Conservation (phyloP, 2,329 filamentous ascomycete species). For the Plectosphaerella plurivora region DNA sequence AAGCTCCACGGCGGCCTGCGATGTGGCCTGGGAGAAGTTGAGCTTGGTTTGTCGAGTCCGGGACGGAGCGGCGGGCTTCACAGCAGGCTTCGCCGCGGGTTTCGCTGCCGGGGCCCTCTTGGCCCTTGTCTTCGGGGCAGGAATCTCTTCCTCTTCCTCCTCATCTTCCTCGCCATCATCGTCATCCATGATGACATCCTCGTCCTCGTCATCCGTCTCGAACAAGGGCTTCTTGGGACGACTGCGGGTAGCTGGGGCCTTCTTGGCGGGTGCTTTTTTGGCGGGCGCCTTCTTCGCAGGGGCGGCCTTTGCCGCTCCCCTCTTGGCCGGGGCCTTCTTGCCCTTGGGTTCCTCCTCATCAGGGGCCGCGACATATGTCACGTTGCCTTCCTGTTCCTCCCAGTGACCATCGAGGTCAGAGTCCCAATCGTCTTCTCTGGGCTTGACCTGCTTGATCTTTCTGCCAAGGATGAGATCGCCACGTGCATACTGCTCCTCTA, state of each 20-base stretch:
- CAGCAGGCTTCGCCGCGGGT: conserved; percentile 7
- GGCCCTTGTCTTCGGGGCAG: conserved; percentile 2
- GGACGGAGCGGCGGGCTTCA: conserved; percentile 13
- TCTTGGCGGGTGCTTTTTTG: conserved; percentile 39
- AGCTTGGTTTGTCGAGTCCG: conserved; percentile 42
- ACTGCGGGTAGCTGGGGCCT: conserved; percentile 28
- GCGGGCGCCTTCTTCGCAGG: conserved; percentile 28
- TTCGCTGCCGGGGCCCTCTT: neutral
- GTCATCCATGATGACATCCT: conserved; percentile 51
- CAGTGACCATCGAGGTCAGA: conserved; percentile 84
- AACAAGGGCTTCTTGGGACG: conserved; percentile 36
- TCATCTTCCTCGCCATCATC: conserved; percentile 34
- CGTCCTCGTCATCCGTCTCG: conserved; percentile 33
- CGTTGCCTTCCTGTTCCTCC: conserved; percentile 71
- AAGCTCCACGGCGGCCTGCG: conserved; percentile 50
- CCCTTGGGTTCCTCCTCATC: conserved; percentile 50
- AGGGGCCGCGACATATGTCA: conserved; percentile 43
- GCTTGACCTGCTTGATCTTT: conserved; percentile 56
- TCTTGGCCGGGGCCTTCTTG: conserved; percentile 25
- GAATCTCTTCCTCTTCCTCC: neutral
- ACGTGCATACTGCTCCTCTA: conserved; percentile 67
- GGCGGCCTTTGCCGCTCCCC: conserved; percentile 17
- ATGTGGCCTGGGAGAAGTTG: conserved; percentile 40
- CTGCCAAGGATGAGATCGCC: conserved; percentile 49
- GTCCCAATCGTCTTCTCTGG: conserved; percentile 79